These are phyloP conservation scores for Pseudoscleropodium purum DNA, from an alignment of 225 moss, liverwort and hornwort species.

Conservation along the genomic window DNA sequence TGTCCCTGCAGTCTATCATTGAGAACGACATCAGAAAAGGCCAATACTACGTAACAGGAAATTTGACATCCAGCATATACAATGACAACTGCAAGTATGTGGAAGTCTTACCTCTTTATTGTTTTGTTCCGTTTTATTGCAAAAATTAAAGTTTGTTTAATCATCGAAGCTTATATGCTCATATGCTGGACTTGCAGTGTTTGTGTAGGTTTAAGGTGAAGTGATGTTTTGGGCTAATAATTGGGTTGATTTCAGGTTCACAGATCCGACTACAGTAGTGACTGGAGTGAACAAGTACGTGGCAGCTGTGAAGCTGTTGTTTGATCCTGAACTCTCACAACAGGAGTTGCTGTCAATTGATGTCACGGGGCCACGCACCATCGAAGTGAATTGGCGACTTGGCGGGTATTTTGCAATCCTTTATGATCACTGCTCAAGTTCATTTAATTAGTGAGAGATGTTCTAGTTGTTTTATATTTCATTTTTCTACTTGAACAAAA, in stretches of 20 bases:
- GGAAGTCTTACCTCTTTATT: background rate
- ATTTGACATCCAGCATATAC: constrained; percentile 71
- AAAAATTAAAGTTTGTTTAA: background rate
- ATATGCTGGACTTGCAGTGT: background rate
- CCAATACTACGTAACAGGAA: constrained; percentile 75
- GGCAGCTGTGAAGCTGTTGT: constrained; percentile 51
- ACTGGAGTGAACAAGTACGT: constrained; percentile 57
- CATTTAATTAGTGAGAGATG: background rate
- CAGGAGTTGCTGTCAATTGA: constrained; percentile 58
- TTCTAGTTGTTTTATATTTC: background rate
- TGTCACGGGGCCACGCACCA: constrained; percentile 57
- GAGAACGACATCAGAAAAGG: constrained; percentile 62
- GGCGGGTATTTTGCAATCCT: constrained; percentile 39
- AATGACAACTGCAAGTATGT: constrained; percentile 75
- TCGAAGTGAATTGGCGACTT: constrained; percentile 71
- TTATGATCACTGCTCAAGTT: background rate
- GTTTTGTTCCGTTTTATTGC: background rate
- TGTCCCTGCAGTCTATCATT: constrained; percentile 53
- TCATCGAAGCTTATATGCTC: background rate
- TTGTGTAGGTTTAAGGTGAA: background rate
- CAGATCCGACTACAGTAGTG: constrained; percentile 57
- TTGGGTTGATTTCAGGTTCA: constrained; percentile 38
- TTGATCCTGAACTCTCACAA: constrained; percentile 61
- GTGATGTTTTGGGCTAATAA: background rate
- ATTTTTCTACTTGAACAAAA: background rate